Base-by-base conservation (phyloP, 805 yeast species). In the Kuraishia ogatae region DNA sequence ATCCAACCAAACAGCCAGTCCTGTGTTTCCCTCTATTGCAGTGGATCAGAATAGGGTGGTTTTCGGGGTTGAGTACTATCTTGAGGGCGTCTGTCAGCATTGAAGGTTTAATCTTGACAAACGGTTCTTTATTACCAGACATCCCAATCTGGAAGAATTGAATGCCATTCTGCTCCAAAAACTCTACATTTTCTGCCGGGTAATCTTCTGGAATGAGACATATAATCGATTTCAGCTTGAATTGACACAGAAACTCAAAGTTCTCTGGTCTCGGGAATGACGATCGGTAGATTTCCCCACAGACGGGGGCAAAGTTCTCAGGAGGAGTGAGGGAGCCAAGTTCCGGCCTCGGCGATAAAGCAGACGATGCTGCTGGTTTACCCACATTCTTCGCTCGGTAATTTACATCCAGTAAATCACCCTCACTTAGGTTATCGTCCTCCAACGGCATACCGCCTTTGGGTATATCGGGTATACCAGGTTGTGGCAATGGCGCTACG, bases 11-110 rank as follows among this genome's bases (percentile, higher is more conserved):
- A 68, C 98, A 94, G 0, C 99, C 99, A 0, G 99, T 94, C 61
- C 99, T 78, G 68, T 94, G 99, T 68, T 93, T 94, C 11, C 99
- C 99, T 57, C 97, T 75, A 71, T 94, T 94, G 71, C 99, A 94
- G 69, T 94, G 99, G 50, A 94, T 89, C 59, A 94, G 73, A 13
- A 94, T 75, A 1, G 99, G 99, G 56, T 91, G 98, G 69, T 94
- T 93, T 22, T 67, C 83, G 0, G 97, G 97, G 63, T 94, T 78
- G 17, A 90, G 68, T 15, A 90, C 89, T 39, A 91, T 86, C 65
- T 85, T 84, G 59, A 93, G 73, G 0, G 97, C 97, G 57, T 82
- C 81, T 1, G 92, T 86, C 29, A 94, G 82, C 46, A 87, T 74
- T 39, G 83, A 85, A 2, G 79, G 75, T 55, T 78, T 75, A 57